Evolutionary conservation across 441 rosid genomes (phyloP).

Genomic region (Mallotus repandus): DNA sequence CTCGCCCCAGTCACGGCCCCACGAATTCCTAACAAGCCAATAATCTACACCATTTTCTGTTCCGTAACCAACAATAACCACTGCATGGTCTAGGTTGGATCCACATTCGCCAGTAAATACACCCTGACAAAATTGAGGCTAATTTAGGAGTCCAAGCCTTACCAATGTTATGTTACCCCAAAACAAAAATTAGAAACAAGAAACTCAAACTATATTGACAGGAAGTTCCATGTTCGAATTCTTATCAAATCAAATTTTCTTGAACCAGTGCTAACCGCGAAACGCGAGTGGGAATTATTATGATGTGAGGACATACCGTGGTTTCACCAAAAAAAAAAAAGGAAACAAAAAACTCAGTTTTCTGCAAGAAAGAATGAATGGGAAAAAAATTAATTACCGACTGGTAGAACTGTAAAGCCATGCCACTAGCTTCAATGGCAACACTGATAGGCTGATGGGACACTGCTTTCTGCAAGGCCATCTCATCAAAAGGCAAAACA

Average conservation of each 20-base stretch:
- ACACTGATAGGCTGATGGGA: slow-evolving; percentile 74
- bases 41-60: slow-evolving; percentile 57
- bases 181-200: background rate
- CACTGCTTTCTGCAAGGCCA: slow-evolving; percentile 65
- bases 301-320: too few relatives aligned
- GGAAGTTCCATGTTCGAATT: too few relatives aligned
- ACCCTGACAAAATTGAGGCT: slow-evolving; percentile 41
- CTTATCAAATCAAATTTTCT: too few relatives aligned
- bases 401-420: slow-evolving; percentile 62
- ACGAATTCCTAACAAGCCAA: slow-evolving; percentile 75
- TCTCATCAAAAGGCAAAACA: slow-evolving; percentile 52
- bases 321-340: too few relatives aligned
- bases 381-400: slow-evolving; percentile 50
- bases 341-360: too few relatives aligned
- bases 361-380: too few relatives aligned
- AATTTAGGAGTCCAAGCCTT: background rate
- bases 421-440: slow-evolving; percentile 78
- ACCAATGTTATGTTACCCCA: background rate
- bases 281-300: too few relatives aligned
- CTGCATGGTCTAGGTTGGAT: slow-evolving; percentile 73
- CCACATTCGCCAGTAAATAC: slow-evolving; percentile 70
- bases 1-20: slow-evolving; percentile 82
- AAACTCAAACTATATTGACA: too few relatives aligned
- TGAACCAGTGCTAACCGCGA: too few relatives aligned
- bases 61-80: slow-evolving; percentile 71